phyloP scores from a whole-genome alignment of 2,329 filamentous ascomycete species.

The Drechslerella coelobrocha region DNA sequence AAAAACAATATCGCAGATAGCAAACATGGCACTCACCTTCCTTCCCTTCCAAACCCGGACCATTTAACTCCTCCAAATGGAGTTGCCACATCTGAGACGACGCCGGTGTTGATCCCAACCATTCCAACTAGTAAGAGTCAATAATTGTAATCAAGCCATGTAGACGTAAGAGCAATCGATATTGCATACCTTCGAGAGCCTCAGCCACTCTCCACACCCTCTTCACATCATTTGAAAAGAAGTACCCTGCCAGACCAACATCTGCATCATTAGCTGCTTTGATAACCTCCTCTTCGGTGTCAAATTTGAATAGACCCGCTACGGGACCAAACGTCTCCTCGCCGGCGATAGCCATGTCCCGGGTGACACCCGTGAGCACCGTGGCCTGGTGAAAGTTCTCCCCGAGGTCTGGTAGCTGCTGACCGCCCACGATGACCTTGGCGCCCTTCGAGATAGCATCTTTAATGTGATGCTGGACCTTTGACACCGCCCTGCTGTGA shows the following conservation, averaged over 20 bases:
- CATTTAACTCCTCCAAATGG: slow-evolving; percentile 81
- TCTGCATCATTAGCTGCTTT: slow-evolving; percentile 78
- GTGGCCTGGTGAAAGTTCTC: slow-evolving; percentile 89
- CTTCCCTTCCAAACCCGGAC: slow-evolving; percentile 80
- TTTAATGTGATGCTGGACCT: slow-evolving; percentile 79
- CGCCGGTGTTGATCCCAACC: slow-evolving; percentile 81
- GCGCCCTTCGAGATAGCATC: slow-evolving; percentile 81
- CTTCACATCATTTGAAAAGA: slow-evolving; percentile 74
- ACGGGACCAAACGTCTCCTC: slow-evolving; percentile 98
- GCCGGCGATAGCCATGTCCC: slow-evolving; percentile 79
- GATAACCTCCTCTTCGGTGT: slow-evolving; percentile 87
- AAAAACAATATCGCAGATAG: slow-evolving; percentile 1
- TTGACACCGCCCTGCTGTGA: slow-evolving; percentile 78
- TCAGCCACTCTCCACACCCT: slow-evolving; percentile 70
- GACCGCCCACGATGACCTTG: slow-evolving; percentile 76
- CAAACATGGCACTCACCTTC: slow-evolving; percentile 58
- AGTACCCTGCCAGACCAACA: slow-evolving; percentile 92
- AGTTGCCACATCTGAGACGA: slow-evolving; percentile 53
- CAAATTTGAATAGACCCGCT: slow-evolving; percentile 85
- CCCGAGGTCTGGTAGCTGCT: slow-evolving; percentile 73
- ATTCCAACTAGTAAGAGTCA: slow-evolving; percentile 69
- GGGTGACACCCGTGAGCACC: slow-evolving; percentile 83
- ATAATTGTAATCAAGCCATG: slow-evolving; percentile 14
- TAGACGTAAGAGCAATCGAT: slow-evolving; percentile 10
- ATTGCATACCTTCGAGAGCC: slow-evolving; percentile 67